These are phyloP conservation scores for Calocera cornea DNA, from an alignment of 768 basidiomycete genomes.

Conservation along the genomic window DNA sequence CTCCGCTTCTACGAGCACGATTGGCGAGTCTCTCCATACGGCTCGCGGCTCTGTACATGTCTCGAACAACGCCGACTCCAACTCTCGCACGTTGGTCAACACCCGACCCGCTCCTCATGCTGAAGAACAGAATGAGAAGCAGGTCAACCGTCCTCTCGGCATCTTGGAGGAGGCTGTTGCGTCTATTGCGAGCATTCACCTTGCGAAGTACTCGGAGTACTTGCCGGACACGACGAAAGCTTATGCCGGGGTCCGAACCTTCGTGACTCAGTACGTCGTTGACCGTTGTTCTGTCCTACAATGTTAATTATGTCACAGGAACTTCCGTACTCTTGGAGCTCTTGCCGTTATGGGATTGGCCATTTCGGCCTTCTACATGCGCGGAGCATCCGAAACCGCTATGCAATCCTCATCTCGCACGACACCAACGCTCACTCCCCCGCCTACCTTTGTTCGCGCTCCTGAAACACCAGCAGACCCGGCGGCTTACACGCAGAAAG, in stretches of 20 bases:
- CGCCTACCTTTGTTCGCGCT: neutral
- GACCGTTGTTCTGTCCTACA: neutral
- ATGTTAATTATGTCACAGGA: neutral
- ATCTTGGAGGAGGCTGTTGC: neutral
- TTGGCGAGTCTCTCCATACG: neutral
- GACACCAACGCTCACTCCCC: neutral
- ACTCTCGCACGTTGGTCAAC: neutral
- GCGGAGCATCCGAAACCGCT: neutral
- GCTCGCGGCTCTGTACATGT: neutral
- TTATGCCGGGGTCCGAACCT: neutral
- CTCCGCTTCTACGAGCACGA: neutral
- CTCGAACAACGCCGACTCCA: neutral
- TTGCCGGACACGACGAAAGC: neutral
- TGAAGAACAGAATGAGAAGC: neutral
- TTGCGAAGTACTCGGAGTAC: neutral
- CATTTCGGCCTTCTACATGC: neutral
- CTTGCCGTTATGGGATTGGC: neutral
- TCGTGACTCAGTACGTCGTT: neutral
- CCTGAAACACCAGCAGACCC: neutral
- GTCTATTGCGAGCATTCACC: neutral
- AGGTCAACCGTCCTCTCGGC: neutral
- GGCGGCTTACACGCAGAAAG: neutral
- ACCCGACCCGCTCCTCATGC: neutral
- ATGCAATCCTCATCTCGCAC: neutral
- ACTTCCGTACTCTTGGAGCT: neutral